Evolutionary conservation across 805 yeast genomes (phyloP).

Genomic region (Starmerella potacharoeniae): DNA sequence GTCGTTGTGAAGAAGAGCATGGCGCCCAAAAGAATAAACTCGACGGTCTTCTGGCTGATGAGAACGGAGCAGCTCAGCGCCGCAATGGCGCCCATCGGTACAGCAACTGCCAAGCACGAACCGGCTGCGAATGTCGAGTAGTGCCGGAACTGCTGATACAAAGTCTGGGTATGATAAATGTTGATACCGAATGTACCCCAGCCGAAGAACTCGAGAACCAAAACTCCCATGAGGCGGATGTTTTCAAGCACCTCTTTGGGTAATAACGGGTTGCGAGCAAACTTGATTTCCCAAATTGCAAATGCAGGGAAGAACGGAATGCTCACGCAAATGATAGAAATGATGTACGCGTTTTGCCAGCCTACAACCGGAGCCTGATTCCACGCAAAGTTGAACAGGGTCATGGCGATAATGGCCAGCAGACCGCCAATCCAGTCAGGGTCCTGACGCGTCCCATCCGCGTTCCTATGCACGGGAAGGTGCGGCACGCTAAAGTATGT

Average conservation of each 20-base stretch:
- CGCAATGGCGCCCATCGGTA: conserved; percentile 46
- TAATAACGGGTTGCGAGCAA: conserved; percentile 40
- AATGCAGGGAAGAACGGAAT: conserved; percentile 36
- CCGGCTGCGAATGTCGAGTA: conserved; percentile 39
- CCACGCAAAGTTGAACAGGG: conserved; percentile 57
- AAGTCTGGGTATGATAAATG: conserved; percentile 46
- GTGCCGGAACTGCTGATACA: conserved; percentile 36
- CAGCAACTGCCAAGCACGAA: conserved; percentile 37
- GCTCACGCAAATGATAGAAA: conserved; percentile 44
- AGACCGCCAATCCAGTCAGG: conserved; percentile 51
- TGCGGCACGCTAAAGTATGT: conserved; percentile 12
- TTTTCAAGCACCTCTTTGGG: conserved; percentile 42
- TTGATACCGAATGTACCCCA: conserved; percentile 74
- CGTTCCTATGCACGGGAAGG: not conserved
- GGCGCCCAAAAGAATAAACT: conserved; percentile 40
- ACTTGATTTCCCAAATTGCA: conserved; percentile 37
- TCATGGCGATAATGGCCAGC: conserved; percentile 48
- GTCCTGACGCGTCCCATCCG: conserved; percentile 11
- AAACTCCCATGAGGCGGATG: conserved; percentile 34
- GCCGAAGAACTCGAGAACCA: conserved; percentile 45
- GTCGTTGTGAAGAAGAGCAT: conserved; percentile 48
- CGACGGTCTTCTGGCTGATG: conserved; percentile 39
- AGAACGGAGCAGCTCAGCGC: conserved; percentile 41
- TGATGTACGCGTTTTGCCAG: conserved; percentile 49
- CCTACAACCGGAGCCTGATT: conserved; percentile 67